Conservation (phyloP, 2,329 filamentous ascomycete species). For the Claviceps arundinis region DNA sequence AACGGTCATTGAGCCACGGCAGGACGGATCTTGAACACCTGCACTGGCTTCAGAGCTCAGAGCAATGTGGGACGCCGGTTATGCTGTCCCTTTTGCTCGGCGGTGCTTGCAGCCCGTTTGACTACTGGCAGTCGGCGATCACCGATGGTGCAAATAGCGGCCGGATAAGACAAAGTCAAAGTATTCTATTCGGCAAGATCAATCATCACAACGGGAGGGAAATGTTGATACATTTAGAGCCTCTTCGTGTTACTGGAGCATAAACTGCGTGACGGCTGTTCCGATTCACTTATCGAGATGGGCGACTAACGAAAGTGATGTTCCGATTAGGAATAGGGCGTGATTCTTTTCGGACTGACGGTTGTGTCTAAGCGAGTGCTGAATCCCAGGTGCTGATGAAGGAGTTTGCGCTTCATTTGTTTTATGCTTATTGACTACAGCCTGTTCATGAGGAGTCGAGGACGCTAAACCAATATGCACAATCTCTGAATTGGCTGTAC, state of each 20-base stretch:
- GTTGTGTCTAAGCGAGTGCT: background rate
- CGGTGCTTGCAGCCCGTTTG: no score
- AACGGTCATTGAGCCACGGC: background rate
- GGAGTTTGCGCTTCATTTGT: background rate
- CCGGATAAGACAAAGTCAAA: background rate
- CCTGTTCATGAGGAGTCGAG: background rate
- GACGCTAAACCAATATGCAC: background rate
- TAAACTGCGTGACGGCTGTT: background rate
- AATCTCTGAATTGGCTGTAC: background rate
- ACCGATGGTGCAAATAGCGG: no score
- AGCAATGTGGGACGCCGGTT: background rate
- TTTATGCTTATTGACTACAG: background rate
- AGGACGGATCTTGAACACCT: background rate
- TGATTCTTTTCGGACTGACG: background rate
- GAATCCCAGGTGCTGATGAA: background rate
- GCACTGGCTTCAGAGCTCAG: background rate
- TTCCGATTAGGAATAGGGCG: background rate
- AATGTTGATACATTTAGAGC: background rate
- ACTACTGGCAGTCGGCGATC: no score
- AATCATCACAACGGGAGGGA: background rate
- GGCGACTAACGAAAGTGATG: background rate
- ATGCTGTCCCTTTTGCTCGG: background rate
- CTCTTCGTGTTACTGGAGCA: background rate
- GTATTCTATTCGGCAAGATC: background rate
- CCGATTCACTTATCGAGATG: background rate